Conservation (phyloP, 768 basidiomycete genomes). For the Trametes sanguinea region DNA sequence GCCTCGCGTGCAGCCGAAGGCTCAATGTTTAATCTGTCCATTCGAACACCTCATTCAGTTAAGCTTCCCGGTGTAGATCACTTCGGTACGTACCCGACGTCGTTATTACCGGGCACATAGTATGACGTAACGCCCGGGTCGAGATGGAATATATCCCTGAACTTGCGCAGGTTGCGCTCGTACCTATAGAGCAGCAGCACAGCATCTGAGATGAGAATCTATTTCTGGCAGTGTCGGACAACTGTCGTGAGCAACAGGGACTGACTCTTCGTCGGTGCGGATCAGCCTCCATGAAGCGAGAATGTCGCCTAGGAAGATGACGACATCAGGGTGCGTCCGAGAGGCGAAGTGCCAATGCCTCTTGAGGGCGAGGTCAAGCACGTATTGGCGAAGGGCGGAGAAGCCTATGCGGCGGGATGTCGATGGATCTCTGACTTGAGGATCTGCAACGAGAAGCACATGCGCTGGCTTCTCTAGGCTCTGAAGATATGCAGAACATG, state of each 20-base stretch:
- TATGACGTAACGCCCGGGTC: conserved; percentile 51
- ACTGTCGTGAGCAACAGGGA: neutral
- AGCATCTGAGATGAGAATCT: neutral
- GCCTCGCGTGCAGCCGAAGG: conserved; percentile 35
- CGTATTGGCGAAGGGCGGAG: conserved; percentile 18
- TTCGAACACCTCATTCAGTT: neutral
- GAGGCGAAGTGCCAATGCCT: conserved; percentile 75
- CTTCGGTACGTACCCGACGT: conserved; percentile 59
- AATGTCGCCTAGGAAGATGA: conserved; percentile 90
- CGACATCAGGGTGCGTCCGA: conserved; percentile 64
- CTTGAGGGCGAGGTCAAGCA: conserved; percentile 78
- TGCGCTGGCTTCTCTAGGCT: conserved; percentile 36
- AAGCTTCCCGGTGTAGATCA: conserved; percentile 23
- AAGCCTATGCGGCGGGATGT: conserved; percentile 3
- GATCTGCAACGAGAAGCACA: conserved; percentile 81
- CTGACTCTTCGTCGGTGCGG: conserved; percentile 65
- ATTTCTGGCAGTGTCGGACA: conserved; percentile 1
- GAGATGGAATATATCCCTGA: conserved; percentile 66
- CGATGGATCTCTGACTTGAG: conserved; percentile 60
- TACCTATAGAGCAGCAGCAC: conserved; percentile 52
- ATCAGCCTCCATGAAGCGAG: conserved; percentile 75
- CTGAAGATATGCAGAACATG: neutral
- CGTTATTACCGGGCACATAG: conserved; percentile 89
- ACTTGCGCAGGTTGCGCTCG: conserved; percentile 62
- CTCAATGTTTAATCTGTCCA: conserved; percentile 25